Conservation (phyloP, 2,329 filamentous ascomycete species). For the Curvularia sp. region DNA sequence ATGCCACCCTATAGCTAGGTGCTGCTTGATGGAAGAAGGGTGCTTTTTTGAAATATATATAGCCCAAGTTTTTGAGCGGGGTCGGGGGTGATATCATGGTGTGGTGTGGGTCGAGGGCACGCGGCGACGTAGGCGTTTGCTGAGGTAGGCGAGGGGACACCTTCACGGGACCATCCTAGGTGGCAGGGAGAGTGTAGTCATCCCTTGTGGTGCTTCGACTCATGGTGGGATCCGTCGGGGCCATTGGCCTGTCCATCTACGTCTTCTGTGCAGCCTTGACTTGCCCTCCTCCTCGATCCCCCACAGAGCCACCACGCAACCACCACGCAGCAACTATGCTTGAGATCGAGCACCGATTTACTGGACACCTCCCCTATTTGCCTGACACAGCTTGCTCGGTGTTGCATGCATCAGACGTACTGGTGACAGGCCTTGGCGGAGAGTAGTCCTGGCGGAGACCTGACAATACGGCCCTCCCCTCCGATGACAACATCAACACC, state of each 20-base stretch:
- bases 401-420: constrained; percentile 9
- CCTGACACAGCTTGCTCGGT: constrained; percentile 1
- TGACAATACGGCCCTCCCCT: constrained; percentile 3
- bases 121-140: constrained; percentile 5
- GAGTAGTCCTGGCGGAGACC: constrained; percentile 6
- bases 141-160: constrained; percentile 1
- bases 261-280: constrained; percentile 1
- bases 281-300: constrained; percentile 1
- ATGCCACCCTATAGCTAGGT: constrained; percentile 8
- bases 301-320: not conserved
- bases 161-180: not conserved
- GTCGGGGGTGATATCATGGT: not conserved
- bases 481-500: constrained; percentile 12
- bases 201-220: not conserved
- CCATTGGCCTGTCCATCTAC: constrained; percentile 1
- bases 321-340: not conserved
- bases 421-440: constrained; percentile 7
- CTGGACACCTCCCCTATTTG: not conserved
- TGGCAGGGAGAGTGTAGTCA: not conserved
- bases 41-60: constrained; percentile 2
- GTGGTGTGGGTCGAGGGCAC: not conserved
- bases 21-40: constrained; percentile 4
- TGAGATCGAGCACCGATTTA: not conserved
- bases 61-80: not conserved
- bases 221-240: constrained; percentile 2